A percentile compares a stretch with the other conserved stretches of the same genome.
Evolutionary conservation across 2,329 filamentous ascomycete species (phyloP).

Genomic region (Alternaria viburni): DNA sequence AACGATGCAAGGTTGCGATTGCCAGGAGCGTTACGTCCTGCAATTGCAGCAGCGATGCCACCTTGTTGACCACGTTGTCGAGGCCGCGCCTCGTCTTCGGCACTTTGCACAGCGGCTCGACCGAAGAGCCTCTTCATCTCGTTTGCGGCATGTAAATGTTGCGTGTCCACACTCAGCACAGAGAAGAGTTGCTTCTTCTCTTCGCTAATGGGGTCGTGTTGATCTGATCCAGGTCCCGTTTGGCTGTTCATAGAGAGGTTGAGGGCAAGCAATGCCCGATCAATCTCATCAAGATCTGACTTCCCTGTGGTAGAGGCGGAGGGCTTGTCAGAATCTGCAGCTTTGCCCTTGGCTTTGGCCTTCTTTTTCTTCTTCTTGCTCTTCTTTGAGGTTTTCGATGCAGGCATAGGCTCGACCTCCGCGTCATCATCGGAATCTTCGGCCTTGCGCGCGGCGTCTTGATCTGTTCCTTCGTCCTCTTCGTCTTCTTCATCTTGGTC

Average conservation of each 20-base stretch:
- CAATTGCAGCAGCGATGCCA: constrained; percentile 64
- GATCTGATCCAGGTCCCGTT: constrained; percentile 22
- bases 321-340: constrained; percentile 25
- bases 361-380: constrained; percentile 70
- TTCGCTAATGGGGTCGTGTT: constrained; percentile 35
- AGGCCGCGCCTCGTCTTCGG: constrained; percentile 58
- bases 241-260: constrained; percentile 43
- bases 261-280: constrained; percentile 66
- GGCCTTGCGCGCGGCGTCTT: constrained; percentile 34
- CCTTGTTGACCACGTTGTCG: constrained; percentile 62
- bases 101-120: constrained; percentile 65
- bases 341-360: constrained; percentile 60
- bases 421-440: constrained; percentile 34
- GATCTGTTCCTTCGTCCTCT: constrained; percentile 38
- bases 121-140: constrained; percentile 86
- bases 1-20: constrained; percentile 70
- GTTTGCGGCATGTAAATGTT: constrained; percentile 82
- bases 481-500: constrained; percentile 49
- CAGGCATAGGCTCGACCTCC: constrained; percentile 24
- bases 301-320: constrained; percentile 29
- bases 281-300: constrained; percentile 66
- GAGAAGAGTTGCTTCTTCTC: constrained; percentile 57
- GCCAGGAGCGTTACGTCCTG: constrained; percentile 62
- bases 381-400: constrained; percentile 47
- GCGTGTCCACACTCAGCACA: constrained; percentile 68